Percentiles rank a stretch among this genome's conserved stretches.
phyloP scores from a whole-genome alignment of 768 basidiomycete genomes.

The Phanerodontia chrysosporium region DNA sequence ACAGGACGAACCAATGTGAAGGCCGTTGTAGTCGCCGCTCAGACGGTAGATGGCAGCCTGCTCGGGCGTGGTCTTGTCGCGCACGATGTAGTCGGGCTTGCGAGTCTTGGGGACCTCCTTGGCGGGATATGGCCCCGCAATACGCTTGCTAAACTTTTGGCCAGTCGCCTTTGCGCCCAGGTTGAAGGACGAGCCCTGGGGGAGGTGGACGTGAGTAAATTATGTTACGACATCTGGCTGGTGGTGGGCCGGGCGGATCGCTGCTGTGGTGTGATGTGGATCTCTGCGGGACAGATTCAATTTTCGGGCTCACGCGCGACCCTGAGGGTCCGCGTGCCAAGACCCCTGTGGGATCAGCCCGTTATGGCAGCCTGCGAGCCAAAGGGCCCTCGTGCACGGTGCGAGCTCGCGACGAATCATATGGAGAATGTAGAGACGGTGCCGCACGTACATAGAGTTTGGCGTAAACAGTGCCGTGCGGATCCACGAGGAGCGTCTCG shows the following conservation, averaged over 20 bases:
- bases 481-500: conserved; percentile 61
- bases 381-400: background rate
- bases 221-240: background rate
- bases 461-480: conserved; percentile 44
- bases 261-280: background rate
- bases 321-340: background rate
- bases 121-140: conserved; percentile 32
- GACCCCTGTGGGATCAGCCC: background rate
- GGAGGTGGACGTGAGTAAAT: background rate
- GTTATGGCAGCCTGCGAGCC: too few species aligned
- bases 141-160: conserved; percentile 35
- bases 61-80: conserved; percentile 36
- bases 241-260: background rate
- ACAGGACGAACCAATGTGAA: conserved; percentile 39
- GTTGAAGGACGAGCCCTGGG: conserved; percentile 37
- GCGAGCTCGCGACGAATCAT: background rate
- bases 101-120: conserved; percentile 34
- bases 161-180: conserved; percentile 38
- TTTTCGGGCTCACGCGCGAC: background rate
- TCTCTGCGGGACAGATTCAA: background rate
- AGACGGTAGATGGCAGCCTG: conserved; percentile 46
- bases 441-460: conserved; percentile 34
- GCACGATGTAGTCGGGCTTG: conserved; percentile 36
- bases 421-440: background rate
- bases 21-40: conserved; percentile 49